These are phyloP conservation scores for Entelexis paramagnoliae DNA, from an alignment of 1,139 yeast genomes.

Conservation along the genomic window DNA sequence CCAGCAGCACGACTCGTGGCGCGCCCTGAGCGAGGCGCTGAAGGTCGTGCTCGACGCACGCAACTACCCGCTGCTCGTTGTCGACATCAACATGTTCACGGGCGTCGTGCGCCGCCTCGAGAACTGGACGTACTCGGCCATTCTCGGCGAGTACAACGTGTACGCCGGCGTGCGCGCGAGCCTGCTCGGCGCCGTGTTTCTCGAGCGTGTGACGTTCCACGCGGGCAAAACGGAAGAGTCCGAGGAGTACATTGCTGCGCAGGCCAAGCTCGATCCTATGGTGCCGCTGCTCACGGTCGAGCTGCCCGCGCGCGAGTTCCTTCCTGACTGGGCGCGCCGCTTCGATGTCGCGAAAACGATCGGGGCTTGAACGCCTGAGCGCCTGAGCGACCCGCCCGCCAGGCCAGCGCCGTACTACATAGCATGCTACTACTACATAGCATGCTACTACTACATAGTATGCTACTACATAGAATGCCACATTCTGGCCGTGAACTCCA, in stretches of 20 bases:
- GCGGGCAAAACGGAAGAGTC: slow-evolving; percentile 11
- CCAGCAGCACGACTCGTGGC: slow-evolving; percentile 18
- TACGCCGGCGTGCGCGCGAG: slow-evolving; percentile 42
- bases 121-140: slow-evolving; percentile 79
- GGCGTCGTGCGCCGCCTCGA: slow-evolving; percentile 74
- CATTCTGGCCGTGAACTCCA: no score
- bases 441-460: no score
- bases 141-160: slow-evolving; percentile 73
- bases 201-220: slow-evolving; percentile 51
- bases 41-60: slow-evolving; percentile 47
- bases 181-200: slow-evolving; percentile 70
- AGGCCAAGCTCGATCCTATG: background rate
- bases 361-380: no score
- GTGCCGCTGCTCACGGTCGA: slow-evolving; percentile 11
- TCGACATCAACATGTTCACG: slow-evolving; percentile 70
- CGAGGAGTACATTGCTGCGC: slow-evolving; percentile 4
- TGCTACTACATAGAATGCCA: no score
- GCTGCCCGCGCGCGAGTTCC: slow-evolving; percentile 8
- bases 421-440: no score
- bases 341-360: background rate
- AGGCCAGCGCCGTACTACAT: no score
- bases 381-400: no score
- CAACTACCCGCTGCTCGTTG: slow-evolving; percentile 59
- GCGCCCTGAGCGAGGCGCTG: slow-evolving; percentile 32
- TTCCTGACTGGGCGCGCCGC: slow-evolving; percentile 17